Base-by-base conservation (phyloP, 1,139 yeast species). In the Suzukiozyma palmioleophila region DNA sequence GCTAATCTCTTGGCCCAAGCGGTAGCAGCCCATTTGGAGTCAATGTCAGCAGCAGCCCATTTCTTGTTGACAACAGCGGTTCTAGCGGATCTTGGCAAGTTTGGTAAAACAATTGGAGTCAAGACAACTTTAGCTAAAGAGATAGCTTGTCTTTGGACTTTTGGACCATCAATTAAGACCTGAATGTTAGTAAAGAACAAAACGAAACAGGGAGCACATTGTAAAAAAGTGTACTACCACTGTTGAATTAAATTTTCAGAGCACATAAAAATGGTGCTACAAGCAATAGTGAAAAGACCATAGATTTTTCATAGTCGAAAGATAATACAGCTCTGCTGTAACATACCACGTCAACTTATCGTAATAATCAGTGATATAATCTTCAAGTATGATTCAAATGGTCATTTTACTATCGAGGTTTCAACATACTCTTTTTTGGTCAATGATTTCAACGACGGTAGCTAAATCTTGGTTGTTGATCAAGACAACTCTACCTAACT, bases 1-100 rank as follows among this genome's bases (percentile, higher is more conserved):
- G 95, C 96, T 65, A 92, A 84, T 81, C 88, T 89, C 86, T 92
- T 87, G 66, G 97, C 97, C 97, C 97, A 89, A 45, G 95, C 68
- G 56, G 97, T 78, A 61, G 85, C 77, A 59, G 85, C 81, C 97
- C 97, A 92, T 75, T 90, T 86, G 66, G 81, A 77, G 59, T 81
- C 84, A 59, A 92, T 77, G 57, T 83, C 94, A 60, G 95, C 82
- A 66, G 95, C 86, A 66, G 81, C 81, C 95, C 96, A 92, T 75
- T 86, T 86, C 87, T 90, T 90, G 61, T 81, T 64, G 60, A 94
- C 94, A 54, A 82, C 76, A 56, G 81, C 77, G 58, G 96, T 75
- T 75, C 88, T 85, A 53, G 96, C 79, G 71, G 96, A 96, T 79
- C 96, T 92, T 77, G 97, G 90, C 64, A 94, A 77, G 63, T 73